Evolutionary conservation across 179 eudicot species (phyloP).

Genomic region (Spinacia oleracea): DNA sequence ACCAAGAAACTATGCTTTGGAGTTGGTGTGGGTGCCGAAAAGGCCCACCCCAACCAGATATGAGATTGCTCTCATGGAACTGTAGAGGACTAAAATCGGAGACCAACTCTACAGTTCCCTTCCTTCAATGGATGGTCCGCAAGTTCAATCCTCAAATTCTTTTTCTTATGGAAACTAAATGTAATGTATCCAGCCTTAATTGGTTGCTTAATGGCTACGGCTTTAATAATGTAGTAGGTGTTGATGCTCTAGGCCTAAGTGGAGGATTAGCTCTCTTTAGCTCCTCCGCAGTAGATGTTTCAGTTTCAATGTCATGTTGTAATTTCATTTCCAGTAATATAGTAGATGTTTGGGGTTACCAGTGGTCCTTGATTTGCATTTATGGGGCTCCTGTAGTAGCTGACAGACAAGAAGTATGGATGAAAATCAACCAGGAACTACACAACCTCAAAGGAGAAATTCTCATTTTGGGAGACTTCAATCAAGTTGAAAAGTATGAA

Average conservation of each 20-base stretch:
- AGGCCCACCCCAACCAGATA: too few species aligned
- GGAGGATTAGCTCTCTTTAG: background rate
- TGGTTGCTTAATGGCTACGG: background rate
- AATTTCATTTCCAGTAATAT: background rate
- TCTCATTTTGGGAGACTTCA: background rate
- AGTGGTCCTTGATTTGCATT: background rate
- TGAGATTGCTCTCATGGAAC: too few species aligned
- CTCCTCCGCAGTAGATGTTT: background rate
- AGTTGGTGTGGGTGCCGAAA: too few species aligned
- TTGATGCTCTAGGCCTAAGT: background rate
- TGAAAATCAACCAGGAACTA: too few species aligned
- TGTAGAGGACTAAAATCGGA: background rate
- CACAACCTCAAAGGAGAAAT: too few species aligned
- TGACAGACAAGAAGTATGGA: background rate
- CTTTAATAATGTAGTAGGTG: background rate
- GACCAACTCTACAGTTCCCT: background rate
- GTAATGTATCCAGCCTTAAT: too few species aligned
- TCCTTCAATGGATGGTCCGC: background rate
- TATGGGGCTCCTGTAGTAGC: background rate
- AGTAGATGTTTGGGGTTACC: background rate
- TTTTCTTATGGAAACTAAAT: background rate
- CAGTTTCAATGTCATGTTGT: background rate
- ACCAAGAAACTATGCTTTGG: too few species aligned
- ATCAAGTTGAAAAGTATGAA: background rate
- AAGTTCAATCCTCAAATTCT: background rate